Conservation (phyloP, 306 rosid species). For the Quercus agrifolia region DNA sequence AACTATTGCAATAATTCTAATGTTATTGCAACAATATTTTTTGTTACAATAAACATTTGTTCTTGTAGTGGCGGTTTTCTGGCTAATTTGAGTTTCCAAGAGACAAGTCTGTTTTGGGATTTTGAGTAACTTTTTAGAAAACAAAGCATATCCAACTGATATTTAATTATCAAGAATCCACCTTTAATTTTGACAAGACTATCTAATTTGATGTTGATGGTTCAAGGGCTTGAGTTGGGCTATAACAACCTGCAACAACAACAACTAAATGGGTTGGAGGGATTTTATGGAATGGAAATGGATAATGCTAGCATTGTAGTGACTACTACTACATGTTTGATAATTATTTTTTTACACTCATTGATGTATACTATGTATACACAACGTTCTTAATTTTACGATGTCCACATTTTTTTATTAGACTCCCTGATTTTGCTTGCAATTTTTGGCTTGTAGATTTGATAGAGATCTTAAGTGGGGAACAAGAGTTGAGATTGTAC, state of each 20-base stretch:
- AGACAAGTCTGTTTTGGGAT: too few relatives aligned
- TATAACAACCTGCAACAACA: conserved; percentile 26
- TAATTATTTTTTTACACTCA: not conserved
- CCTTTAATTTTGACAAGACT: too few relatives aligned
- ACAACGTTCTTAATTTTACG: too few relatives aligned
- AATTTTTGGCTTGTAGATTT: conserved; percentile 41
- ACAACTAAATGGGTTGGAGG: conserved; percentile 20
- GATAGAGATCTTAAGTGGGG: conserved; percentile 90
- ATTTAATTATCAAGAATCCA: too few relatives aligned
- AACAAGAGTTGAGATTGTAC: conserved; percentile 67
- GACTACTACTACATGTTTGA: conserved; percentile 16
- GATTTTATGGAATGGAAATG: not conserved
- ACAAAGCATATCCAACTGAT: too few relatives aligned
- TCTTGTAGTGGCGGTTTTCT: not conserved
- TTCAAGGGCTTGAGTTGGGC: conserved; percentile 38
- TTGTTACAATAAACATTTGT: too few relatives aligned
- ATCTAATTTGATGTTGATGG: too few relatives aligned
- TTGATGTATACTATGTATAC: conserved; percentile 7
- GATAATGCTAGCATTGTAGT: conserved; percentile 23
- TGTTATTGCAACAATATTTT: too few relatives aligned
- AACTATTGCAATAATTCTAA: too few relatives aligned
- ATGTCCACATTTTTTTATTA: too few relatives aligned
- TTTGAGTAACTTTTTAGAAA: too few relatives aligned
- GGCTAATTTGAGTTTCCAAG: not conserved
- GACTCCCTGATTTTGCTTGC: conserved; percentile 30